A percentile compares a stretch with the other conserved stretches of the same genome.
These are phyloP conservation scores for Crucihimalaya himalaica DNA, from an alignment of 345 rosid species.

Conservation along the genomic window DNA sequence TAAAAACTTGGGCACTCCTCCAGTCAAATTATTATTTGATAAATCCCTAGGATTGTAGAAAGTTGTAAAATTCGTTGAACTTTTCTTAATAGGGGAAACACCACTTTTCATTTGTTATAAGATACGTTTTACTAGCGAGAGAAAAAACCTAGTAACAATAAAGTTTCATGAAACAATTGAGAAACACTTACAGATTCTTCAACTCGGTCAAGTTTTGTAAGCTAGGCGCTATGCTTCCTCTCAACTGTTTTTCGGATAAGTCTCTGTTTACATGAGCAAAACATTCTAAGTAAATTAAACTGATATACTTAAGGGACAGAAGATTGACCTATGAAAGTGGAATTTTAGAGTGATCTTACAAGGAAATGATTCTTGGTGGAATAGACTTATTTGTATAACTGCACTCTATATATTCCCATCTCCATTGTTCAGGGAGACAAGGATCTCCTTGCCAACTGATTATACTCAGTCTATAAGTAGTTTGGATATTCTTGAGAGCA, in stretches of 20 bases:
- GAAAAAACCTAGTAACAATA: no score
- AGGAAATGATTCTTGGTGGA: conserved; percentile 46
- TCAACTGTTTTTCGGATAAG: conserved; percentile 23
- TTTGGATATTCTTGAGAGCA: conserved; percentile 43
- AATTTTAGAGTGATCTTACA: conserved; percentile 39
- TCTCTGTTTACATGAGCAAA: conserved; percentile 17
- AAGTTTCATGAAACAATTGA: no score
- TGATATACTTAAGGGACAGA: no score
- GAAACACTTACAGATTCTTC: conserved; percentile 30
- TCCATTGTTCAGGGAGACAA: conserved; percentile 24
- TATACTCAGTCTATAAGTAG: conserved; percentile 28
- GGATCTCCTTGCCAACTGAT: conserved; percentile 57
- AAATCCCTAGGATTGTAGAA: neutral
- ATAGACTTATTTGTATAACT: neutral
- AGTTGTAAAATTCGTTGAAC: neutral
- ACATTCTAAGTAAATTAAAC: neutral
- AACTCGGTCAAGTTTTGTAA: conserved; percentile 36
- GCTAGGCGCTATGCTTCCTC: conserved; percentile 28
- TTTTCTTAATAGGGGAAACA: no score
- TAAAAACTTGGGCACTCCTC: neutral
- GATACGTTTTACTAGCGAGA: no score
- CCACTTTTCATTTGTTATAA: no score
- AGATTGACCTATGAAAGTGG: no score
- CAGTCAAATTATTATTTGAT: neutral
- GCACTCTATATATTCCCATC: conserved; percentile 33